phyloP scores from a whole-genome alignment of 2,329 filamentous ascomycete species.

The Pseudogymnoascus pannorum region DNA sequence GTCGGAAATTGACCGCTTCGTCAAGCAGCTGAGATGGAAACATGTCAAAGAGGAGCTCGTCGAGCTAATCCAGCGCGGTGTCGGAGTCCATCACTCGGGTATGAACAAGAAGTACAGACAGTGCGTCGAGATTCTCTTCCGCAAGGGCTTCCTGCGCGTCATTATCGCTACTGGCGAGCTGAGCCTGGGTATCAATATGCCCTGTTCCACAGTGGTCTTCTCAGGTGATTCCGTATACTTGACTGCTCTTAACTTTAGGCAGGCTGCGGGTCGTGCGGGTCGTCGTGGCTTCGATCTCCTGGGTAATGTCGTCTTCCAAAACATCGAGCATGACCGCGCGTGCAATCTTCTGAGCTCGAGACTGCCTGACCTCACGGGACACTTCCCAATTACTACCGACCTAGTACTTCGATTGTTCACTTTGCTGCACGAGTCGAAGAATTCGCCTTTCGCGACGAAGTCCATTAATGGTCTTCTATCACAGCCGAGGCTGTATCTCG shows the following conservation, averaged over 20 bases:
- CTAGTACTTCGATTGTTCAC: constrained; percentile 62
- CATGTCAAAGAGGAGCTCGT: constrained; percentile 47
- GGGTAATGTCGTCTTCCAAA: constrained; percentile 74
- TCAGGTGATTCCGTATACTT: constrained; percentile 65
- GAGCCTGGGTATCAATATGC: constrained; percentile 75
- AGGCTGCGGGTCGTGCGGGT: constrained; percentile 70
- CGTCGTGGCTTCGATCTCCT: constrained; percentile 74
- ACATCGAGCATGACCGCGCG: constrained; percentile 52
- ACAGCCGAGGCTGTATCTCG: constrained; percentile 62
- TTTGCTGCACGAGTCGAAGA: constrained; percentile 57
- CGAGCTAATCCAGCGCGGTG: constrained; percentile 54
- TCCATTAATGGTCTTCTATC: constrained; percentile 61
- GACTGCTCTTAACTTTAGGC: constrained; percentile 68
- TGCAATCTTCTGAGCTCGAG: constrained; percentile 64
- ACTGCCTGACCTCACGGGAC: constrained; percentile 66
- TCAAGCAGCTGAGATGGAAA: constrained; percentile 44
- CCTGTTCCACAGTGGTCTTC: constrained; percentile 75
- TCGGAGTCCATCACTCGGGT: constrained; percentile 73
- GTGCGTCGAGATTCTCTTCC: constrained; percentile 65
- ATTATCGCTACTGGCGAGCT: constrained; percentile 71
- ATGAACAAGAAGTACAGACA: constrained; percentile 74
- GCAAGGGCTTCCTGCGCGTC: constrained; percentile 61
- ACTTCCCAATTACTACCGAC: constrained; percentile 71
- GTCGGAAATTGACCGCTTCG: constrained; percentile 50
- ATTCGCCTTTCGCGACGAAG: constrained; percentile 52